phyloP scores from a whole-genome alignment of 2,329 filamentous ascomycete genomes.

The Clarireedia hainanense region DNA sequence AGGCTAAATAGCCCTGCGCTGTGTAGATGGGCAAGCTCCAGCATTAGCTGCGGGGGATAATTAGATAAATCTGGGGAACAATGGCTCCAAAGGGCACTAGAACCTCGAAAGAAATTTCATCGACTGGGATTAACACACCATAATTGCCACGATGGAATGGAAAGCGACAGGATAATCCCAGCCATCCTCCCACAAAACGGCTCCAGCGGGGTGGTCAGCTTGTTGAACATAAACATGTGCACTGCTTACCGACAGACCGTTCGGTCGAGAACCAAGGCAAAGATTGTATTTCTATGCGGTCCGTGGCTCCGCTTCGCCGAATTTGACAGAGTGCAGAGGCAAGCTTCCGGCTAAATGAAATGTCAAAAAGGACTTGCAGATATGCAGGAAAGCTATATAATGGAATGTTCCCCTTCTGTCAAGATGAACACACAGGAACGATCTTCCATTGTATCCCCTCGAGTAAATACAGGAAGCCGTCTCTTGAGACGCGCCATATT shows the following conservation, averaged over 20 bases:
- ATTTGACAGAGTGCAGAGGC: neutral
- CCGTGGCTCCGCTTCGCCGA: slow-evolving; percentile 3
- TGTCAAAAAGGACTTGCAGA: neutral
- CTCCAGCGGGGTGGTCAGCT: no score
- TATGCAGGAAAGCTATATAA: no score
- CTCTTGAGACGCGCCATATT: no score
- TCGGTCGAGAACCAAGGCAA: neutral
- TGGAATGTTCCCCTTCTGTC: no score
- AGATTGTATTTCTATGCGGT: neutral
- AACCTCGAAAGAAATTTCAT: neutral
- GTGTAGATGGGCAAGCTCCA: neutral
- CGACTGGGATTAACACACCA: neutral
- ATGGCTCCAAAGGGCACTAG: no score
- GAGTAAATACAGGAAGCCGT: no score
- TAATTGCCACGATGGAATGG: neutral
- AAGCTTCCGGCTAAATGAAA: neutral
- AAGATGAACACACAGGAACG: neutral
- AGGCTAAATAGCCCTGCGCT: neutral
- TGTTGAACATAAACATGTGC: neutral
- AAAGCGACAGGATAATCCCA: no score
- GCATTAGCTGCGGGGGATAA: neutral
- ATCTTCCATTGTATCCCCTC: no score
- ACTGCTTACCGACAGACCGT: slow-evolving; percentile 1
- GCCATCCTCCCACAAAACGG: no score
- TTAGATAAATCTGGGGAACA: slow-evolving; percentile 7